Evolutionary conservation across 1,284 basidiomycete genomes (phyloP).

Genomic region (Ustilago lituana): DNA sequence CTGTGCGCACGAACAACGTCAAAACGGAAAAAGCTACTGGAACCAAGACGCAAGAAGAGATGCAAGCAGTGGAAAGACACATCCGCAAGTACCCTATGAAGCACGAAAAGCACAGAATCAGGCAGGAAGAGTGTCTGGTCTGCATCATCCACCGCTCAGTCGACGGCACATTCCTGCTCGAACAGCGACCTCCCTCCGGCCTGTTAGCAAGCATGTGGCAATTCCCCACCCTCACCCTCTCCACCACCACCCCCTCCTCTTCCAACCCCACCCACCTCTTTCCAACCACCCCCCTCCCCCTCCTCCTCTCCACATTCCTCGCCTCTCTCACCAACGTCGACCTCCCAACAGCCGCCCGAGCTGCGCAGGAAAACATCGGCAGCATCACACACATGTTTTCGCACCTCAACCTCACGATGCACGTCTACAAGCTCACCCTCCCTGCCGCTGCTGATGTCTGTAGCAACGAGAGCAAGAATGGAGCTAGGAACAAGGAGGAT

Average conservation of each 20-base stretch:
- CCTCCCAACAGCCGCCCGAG: not conserved
- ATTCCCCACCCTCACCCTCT: constrained; percentile 55
- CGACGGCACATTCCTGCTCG: constrained; percentile 19
- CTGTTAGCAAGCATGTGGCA: constrained; percentile 63
- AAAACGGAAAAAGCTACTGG: not conserved
- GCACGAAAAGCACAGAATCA: constrained; percentile 80
- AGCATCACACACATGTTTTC: constrained; percentile 83
- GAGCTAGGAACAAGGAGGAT: not conserved
- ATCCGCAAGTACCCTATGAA: constrained; percentile 88
- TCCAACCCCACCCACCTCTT: constrained; percentile 5
- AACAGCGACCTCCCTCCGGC: constrained; percentile 39
- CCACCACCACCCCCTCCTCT: constrained; percentile 33
- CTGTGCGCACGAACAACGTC: too few relatives aligned
- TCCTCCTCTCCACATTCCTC: constrained; percentile 18
- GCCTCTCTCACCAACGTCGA: constrained; percentile 17
- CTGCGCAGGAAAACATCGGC: constrained; percentile 32
- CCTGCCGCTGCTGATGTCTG: not conserved
- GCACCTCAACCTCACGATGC: constrained; percentile 89
- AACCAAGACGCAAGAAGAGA: not conserved
- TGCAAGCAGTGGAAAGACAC: constrained; percentile 31
- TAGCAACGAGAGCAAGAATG: not conserved
- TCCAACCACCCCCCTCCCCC: constrained; percentile 3
- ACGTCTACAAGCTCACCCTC: constrained; percentile 70
- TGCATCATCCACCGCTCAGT: constrained; percentile 74
- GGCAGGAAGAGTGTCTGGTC: constrained; percentile 86